Evolutionary conservation across 768 basidiomycete species (phyloP).

Genomic region (Collybiopsis luxurians): DNA sequence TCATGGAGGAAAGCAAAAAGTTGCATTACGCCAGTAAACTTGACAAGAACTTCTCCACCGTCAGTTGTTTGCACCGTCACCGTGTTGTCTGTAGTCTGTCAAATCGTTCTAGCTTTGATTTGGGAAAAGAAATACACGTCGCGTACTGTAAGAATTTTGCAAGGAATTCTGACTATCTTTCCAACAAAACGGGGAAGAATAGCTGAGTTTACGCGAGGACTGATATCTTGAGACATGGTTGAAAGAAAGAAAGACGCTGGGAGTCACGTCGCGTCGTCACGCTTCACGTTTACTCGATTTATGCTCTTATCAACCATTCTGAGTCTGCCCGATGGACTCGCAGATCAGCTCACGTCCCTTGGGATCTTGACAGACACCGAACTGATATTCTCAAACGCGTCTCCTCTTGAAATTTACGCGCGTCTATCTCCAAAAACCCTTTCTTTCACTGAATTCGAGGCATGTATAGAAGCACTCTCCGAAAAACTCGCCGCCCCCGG

Average conservation of each 20-base stretch:
- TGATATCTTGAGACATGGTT: slow-evolving; percentile 15
- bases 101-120: not conserved
- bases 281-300: slow-evolving; percentile 9
- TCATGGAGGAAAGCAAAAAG: not conserved
- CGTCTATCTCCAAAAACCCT: slow-evolving; percentile 48
- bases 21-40: slow-evolving; percentile 1
- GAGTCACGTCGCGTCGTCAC: slow-evolving; percentile 3
- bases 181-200: slow-evolving; percentile 36
- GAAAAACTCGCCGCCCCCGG: slow-evolving; percentile 44
- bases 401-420: slow-evolving; percentile 47
- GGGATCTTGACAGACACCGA: not conserved
- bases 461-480: slow-evolving; percentile 35
- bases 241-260: not conserved
- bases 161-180: slow-evolving; percentile 45
- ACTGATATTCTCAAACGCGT: not conserved
- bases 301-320: not conserved
- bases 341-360: not conserved
- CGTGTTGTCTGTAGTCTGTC: slow-evolving; percentile 25
- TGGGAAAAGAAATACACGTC: not conserved
- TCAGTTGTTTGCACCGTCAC: slow-evolving; percentile 51
- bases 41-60: slow-evolving; percentile 33
- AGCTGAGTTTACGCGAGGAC: slow-evolving; percentile 45
- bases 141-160: slow-evolving; percentile 43
- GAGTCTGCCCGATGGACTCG: not conserved
- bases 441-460: slow-evolving; percentile 45